Evolutionary conservation across 257 asterid species (phyloP), one percentile per base, ranked within the genome.

Genomic region (Nicotiana benthamiana): DNA sequence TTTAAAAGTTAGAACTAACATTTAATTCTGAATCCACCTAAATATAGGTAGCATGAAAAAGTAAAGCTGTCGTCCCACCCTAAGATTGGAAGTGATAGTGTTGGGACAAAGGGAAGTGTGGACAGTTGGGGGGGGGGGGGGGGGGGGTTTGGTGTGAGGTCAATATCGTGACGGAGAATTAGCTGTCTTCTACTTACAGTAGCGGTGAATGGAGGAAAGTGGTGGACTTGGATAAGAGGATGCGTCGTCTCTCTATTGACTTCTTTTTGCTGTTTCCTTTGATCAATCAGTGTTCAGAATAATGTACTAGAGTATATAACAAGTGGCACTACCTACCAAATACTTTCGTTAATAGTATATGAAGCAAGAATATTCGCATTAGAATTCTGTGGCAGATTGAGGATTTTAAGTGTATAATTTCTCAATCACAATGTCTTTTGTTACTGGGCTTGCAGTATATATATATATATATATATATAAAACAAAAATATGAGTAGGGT

Each of bases 221-320:
- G 77, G 59, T 1, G 40, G 34, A 70, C 57, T 70, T 20, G 34
- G n/a, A 10, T 6, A 9, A 10, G 13, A 70, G 8, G 43, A 48
- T 48, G 16, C 5, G 13, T 10, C 36, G 2, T 1, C 7, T 11
- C 7, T 11, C 30, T 2, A 12, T 70, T 70, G 77, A 70, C 77
- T 70, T 70, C 77, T 70, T 70, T 70, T 70, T 70, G 77, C 43
- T 70, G 77, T 70, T 20, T 13, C 46, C 77, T 22, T 43, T 70
- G 15, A 70, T 70, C 77, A 70, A 43, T 13, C n/a, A 43, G 59
- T 43, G 2, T 22, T 5, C 20, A 70, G 7, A 22, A 70, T 70
- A 13, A 10, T 48, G 54, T 48, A 20, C 24, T 70, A 30, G 2
- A 68, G 22, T 20, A 30, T n/a, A 43, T 54, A 46, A 22, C 59